Evolutionary conservation across 2,329 filamentous ascomycete genomes (phyloP).

Genomic region (Curvularia sp.): DNA sequence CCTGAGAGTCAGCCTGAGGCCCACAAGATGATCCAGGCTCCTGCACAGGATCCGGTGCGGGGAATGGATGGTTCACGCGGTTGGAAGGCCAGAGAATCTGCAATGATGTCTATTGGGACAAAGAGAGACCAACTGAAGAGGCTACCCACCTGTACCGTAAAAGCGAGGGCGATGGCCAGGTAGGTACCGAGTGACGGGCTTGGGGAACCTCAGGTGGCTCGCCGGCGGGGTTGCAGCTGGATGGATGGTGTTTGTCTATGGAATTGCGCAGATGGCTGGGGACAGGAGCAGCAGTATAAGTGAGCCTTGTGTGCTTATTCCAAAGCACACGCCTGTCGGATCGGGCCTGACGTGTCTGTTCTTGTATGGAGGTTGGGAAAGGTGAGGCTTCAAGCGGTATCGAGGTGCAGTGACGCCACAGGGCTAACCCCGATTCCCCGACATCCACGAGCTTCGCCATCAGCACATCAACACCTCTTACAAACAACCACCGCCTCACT

Average conservation of each 20-base stretch:
- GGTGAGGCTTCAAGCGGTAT: conserved; percentile 31
- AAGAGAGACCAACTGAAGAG: not conserved
- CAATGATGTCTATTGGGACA: not conserved
- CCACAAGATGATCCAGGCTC: conserved; percentile 7
- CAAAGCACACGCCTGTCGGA: conserved; percentile 5
- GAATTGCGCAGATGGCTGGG: not conserved
- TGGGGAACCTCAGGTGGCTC: conserved; percentile 17
- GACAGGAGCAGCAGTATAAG: not conserved
- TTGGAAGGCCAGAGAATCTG: conserved; percentile 18
- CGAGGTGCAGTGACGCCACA: conserved; percentile 35
- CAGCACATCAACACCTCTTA: conserved; percentile 41
- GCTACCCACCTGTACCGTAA: conserved; percentile 1
- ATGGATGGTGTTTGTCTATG: not conserved
- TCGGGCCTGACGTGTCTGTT: conserved; percentile 45
- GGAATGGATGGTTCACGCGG: conserved; percentile 19
- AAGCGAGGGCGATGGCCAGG: not conserved
- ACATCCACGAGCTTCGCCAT: conserved; percentile 31
- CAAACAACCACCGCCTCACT: conserved; percentile 39
- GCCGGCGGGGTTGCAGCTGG: conserved; percentile 18
- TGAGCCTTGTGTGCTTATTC: not conserved
- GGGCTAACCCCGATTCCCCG: conserved; percentile 22
- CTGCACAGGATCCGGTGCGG: conserved; percentile 6
- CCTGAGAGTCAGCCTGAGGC: conserved; percentile 21
- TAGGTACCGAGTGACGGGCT: conserved; percentile 23
- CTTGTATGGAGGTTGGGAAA: conserved; percentile 34